Evolutionary conservation across 1,284 basidiomycete species (phyloP).

Genomic region (Marasmius sp.): DNA sequence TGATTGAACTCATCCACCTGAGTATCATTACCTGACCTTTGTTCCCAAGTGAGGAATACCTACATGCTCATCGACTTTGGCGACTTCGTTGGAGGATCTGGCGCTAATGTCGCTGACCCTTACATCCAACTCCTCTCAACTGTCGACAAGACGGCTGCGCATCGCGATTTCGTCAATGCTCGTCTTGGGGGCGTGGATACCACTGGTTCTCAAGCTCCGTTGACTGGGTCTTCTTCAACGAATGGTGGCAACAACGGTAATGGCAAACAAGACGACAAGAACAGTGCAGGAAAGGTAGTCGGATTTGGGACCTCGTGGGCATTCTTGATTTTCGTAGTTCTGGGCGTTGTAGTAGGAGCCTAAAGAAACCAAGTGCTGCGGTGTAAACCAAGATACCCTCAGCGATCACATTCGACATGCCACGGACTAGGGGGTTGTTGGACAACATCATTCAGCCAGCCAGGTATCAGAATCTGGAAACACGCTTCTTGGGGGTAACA

Average conservation of each 20-base stretch:
- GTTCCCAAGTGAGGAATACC: conserved; percentile 29
- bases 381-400: background rate
- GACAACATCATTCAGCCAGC: background rate
- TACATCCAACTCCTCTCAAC: conserved; percentile 34
- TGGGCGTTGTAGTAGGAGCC: background rate
- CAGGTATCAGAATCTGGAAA: no score
- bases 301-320: background rate
- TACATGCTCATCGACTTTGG: conserved; percentile 35
- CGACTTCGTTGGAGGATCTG: conserved; percentile 32
- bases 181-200: conserved; percentile 24
- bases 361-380: background rate
- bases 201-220: conserved; percentile 12
- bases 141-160: conserved; percentile 25
- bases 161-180: conserved; percentile 29
- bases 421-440: background rate
- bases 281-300: background rate
- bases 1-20: background rate
- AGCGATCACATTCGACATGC: background rate
- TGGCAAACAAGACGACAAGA: background rate
- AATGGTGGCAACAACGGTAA: background rate
- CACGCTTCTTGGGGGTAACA: no score
- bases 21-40: background rate
- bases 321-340: background rate
- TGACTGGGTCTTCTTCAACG: background rate
- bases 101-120: conserved; percentile 21